Evolutionary conservation across 805 yeast species (phyloP).

Genomic region (Zygotorulaspora florentina): DNA sequence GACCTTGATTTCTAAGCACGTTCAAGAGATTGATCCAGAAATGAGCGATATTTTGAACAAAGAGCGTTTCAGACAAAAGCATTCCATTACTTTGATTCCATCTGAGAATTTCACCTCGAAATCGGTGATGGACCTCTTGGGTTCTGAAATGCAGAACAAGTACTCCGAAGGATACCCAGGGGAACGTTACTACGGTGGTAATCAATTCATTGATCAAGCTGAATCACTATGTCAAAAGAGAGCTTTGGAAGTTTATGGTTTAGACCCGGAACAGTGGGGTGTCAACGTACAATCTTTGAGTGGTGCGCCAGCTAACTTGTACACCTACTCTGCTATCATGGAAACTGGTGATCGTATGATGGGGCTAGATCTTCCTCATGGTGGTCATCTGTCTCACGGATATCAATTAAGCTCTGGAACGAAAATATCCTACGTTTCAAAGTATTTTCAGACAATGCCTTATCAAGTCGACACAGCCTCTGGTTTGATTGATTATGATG

Average conservation of each 20-base stretch:
- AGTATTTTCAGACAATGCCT: conserved; percentile 97
- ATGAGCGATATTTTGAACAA: conserved; percentile 70
- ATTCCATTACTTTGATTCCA: conserved; percentile 88
- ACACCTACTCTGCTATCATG: conserved; percentile 84
- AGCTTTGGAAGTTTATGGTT: conserved; percentile 77
- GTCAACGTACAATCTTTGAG: conserved; percentile 94
- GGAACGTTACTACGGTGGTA: conserved; percentile 97
- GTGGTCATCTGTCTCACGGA: conserved; percentile 97
- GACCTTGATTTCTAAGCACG: conserved; percentile 53
- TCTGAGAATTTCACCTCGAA: conserved; percentile 95
- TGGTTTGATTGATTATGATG: conserved; percentile 89
- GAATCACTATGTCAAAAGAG: conserved; percentile 87
- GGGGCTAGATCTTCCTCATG: conserved; percentile 98
- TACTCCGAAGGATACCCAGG: conserved; percentile 99
- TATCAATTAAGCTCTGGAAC: conserved; percentile 81
- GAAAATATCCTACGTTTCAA: conserved; percentile 87
- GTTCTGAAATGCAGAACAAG: conserved; percentile 96
- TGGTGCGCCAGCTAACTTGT: conserved; percentile 95
- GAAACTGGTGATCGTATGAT: conserved; percentile 88
- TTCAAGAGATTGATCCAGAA: conserved; percentile 76
- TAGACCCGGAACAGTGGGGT: conserved; percentile 86
- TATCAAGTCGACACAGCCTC: conserved; percentile 83
- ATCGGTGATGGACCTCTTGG: conserved; percentile 89
- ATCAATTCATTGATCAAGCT: conserved; percentile 87
- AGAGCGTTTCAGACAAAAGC: conserved; percentile 83